phyloP scores from a whole-genome alignment of 176 grass and related monocot species.

The Avena eriantha region DNA sequence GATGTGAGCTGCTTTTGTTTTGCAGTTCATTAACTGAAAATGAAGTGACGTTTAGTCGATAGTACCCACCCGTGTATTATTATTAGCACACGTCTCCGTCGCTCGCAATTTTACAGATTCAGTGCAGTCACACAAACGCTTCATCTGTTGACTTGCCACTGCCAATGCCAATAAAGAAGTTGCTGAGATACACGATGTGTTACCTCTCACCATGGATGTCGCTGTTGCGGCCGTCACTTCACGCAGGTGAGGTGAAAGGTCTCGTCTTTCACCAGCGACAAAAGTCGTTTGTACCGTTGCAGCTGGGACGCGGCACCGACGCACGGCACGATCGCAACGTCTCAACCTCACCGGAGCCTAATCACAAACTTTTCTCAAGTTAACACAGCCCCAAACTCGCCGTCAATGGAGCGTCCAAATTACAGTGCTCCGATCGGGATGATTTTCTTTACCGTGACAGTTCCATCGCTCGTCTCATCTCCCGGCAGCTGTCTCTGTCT shows the following conservation, averaged over 20 bases:
- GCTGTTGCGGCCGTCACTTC: slow-evolving; percentile 21
- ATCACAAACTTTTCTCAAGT: not conserved
- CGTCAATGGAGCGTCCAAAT: too few relatives aligned
- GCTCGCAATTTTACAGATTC: not conserved
- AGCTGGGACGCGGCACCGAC: slow-evolving; percentile 32
- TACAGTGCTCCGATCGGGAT: too few relatives aligned
- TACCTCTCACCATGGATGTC: slow-evolving; percentile 10
- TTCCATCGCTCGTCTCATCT: not conserved
- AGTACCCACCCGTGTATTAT: not conserved
- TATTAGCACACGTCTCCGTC: not conserved
- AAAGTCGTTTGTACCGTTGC: slow-evolving; percentile 1
- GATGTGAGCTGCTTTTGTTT: slow-evolving; percentile 20
- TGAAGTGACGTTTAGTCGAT: slow-evolving; percentile 28
- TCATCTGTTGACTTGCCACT: not conserved
- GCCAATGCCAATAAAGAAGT: not conserved
- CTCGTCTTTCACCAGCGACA: not conserved
- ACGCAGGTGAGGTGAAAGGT: not conserved
- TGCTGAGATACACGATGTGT: not conserved
- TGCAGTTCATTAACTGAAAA: slow-evolving; percentile 24
- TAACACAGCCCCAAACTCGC: too few relatives aligned
- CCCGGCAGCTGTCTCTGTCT: not conserved
- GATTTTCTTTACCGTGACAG: too few relatives aligned
- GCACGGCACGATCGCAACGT: not conserved
- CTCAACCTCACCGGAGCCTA: not conserved
- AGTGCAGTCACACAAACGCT: not conserved